phyloP scores from a whole-genome alignment of 306 rosid species.

The Parietaria judaica region DNA sequence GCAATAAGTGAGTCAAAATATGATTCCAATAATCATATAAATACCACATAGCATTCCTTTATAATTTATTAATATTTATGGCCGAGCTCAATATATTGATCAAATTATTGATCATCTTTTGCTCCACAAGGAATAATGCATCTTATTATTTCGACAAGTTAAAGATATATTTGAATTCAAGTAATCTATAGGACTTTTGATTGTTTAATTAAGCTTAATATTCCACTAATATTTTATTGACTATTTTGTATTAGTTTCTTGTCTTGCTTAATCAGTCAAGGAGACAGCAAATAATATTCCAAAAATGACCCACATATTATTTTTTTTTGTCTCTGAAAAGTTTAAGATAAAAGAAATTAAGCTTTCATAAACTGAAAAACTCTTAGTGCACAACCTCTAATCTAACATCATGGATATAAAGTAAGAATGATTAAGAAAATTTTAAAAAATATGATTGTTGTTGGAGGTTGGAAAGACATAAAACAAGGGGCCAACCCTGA shows the following conservation, averaged over 20 bases:
- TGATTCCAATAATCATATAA: background rate
- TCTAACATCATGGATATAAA: conserved; percentile 2
- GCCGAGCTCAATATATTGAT: background rate
- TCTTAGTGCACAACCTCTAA: conserved; percentile 4
- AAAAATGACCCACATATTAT: background rate
- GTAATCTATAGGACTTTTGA: background rate
- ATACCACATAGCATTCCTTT: background rate
- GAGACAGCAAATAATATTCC: background rate
- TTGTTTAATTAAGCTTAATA: background rate
- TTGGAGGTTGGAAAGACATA: conserved; percentile 7
- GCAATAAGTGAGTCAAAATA: background rate
- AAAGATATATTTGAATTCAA: background rate
- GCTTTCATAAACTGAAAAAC: background rate
- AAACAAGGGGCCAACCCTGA: conserved; percentile 5
- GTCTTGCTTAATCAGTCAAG: conserved; percentile 3
- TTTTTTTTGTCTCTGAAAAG: background rate
- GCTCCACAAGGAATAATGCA: background rate
- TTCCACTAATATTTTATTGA: background rate
- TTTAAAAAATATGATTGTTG: background rate
- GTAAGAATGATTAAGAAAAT: conserved; percentile 12
- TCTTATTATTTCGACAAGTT: background rate
- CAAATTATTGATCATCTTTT: background rate
- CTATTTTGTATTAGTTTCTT: background rate
- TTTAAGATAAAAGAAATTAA: background rate
- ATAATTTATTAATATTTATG: background rate